These are phyloP conservation scores for Lichtheimia hyalospora DNA, from an alignment of 371 early-diverging fungal species.

Conservation along the genomic window DNA sequence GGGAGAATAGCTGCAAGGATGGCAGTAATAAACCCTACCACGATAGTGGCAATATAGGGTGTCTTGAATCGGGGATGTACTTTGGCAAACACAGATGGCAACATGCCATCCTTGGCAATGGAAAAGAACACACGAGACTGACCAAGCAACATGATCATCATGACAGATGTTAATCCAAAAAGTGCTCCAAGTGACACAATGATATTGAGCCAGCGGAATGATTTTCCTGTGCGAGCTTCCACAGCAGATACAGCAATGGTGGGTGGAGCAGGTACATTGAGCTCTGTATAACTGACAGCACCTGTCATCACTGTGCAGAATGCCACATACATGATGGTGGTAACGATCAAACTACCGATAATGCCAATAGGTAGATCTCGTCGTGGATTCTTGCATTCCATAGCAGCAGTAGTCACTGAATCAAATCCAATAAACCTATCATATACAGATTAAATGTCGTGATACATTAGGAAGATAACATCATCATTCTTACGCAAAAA, in stretches of 20 bases:
- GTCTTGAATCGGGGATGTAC: slow-evolving; percentile 70
- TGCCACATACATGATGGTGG: slow-evolving; percentile 78
- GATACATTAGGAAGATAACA: too few relatives aligned
- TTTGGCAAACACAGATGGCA: slow-evolving; percentile 69
- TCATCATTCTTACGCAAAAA: slow-evolving; percentile 50
- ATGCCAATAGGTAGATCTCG: slow-evolving; percentile 89
- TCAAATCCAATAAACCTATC: slow-evolving; percentile 75
- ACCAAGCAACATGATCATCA: slow-evolving; percentile 71
- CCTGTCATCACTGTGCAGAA: slow-evolving; percentile 74
- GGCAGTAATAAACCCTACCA: slow-evolving; percentile 71
- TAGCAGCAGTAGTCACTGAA: slow-evolving; percentile 83
- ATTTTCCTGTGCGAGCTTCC: slow-evolving; percentile 43
- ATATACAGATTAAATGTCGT: not conserved
- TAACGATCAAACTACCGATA: slow-evolving; percentile 73
- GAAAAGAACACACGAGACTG: slow-evolving; percentile 88
- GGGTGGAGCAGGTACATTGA: slow-evolving; percentile 62
- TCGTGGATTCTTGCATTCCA: slow-evolving; percentile 82
- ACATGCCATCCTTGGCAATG: slow-evolving; percentile 87
- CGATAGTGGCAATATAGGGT: slow-evolving; percentile 70
- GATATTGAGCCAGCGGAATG: slow-evolving; percentile 66
- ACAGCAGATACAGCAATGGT: slow-evolving; percentile 56
- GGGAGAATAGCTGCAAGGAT: slow-evolving; percentile 76
- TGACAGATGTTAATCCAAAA: slow-evolving; percentile 76
- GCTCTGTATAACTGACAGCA: slow-evolving; percentile 56
- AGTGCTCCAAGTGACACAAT: slow-evolving; percentile 78